phyloP scores from a whole-genome alignment of 805 yeast genomes.

The Hanseniaspora thailandica region DNA sequence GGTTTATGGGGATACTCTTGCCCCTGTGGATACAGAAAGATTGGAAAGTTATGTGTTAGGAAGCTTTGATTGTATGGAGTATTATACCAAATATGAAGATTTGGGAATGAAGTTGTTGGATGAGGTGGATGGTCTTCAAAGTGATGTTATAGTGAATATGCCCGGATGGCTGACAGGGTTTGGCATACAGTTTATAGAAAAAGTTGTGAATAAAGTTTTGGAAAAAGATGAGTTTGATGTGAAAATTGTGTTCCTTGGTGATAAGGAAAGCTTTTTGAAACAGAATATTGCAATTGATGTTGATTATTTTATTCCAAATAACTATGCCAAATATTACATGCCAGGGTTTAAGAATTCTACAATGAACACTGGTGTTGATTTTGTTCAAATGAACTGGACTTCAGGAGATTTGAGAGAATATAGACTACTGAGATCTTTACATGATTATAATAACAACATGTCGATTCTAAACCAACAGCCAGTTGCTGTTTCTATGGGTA shows the following conservation, averaged over 20 bases:
- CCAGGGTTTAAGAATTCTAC: slow-evolving; percentile 16
- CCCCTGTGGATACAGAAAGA: slow-evolving; percentile 17
- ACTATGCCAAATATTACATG: background rate
- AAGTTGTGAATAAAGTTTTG: slow-evolving; percentile 25
- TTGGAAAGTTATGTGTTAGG: slow-evolving; percentile 14
- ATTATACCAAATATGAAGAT: background rate
- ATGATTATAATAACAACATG: slow-evolving; percentile 24
- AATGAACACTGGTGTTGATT: slow-evolving; percentile 28
- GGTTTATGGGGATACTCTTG: slow-evolving; percentile 27
- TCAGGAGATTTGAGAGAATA: slow-evolving; percentile 43
- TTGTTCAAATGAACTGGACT: slow-evolving; percentile 30
- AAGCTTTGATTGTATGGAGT: slow-evolving; percentile 8
- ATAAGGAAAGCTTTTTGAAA: background rate
- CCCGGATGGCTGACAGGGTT: slow-evolving; percentile 91
- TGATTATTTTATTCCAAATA: background rate
- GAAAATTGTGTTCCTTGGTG: background rate
- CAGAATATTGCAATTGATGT: background rate
- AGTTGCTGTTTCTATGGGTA: slow-evolving; percentile 31
- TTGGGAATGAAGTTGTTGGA: background rate
- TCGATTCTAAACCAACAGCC: slow-evolving; percentile 26
- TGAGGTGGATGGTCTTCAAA: slow-evolving; percentile 34
- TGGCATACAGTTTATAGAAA: slow-evolving; percentile 54
- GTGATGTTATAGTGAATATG: slow-evolving; percentile 41
- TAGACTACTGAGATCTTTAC: slow-evolving; percentile 44
- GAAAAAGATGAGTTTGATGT: background rate